Evolutionary conservation across 768 basidiomycete species (phyloP).

Genomic region (Podaxis pistillaris): DNA sequence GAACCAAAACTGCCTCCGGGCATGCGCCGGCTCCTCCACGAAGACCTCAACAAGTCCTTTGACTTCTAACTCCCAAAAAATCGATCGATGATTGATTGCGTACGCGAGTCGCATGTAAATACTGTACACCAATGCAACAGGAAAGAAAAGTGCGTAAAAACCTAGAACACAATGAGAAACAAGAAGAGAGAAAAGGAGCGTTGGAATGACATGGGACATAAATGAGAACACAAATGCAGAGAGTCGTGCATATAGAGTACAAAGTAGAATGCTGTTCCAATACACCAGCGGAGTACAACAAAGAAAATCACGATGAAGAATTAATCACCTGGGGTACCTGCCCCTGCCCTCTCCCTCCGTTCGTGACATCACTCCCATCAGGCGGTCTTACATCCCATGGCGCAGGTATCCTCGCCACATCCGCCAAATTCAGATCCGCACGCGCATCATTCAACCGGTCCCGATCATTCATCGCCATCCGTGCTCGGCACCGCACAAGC

Average conservation of each 20-base stretch:
- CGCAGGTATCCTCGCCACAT: slow-evolving; percentile 66
- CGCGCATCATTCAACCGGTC: slow-evolving; percentile 76
- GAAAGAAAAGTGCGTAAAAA: slow-evolving; percentile 6
- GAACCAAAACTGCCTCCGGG: slow-evolving; percentile 84
- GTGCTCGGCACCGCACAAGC: slow-evolving; percentile 71
- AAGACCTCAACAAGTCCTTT: slow-evolving; percentile 85
- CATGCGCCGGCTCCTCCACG: slow-evolving; percentile 82
- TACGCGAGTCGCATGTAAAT: background rate
- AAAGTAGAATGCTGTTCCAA: slow-evolving; percentile 4
- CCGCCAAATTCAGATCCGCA: slow-evolving; percentile 77
- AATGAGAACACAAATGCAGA: slow-evolving; percentile 14
- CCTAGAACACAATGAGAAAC: slow-evolving; percentile 6
- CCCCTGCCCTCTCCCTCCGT: background rate
- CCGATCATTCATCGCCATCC: slow-evolving; percentile 73
- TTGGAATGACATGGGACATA: slow-evolving; percentile 17
- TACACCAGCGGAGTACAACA: background rate
- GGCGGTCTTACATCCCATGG: slow-evolving; percentile 62
- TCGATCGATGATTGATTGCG: background rate
- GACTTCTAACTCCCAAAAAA: slow-evolving; percentile 52
- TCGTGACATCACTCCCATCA: background rate
- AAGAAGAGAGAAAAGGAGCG: slow-evolving; percentile 2
- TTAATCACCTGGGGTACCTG: slow-evolving; percentile 5
- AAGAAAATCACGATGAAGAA: slow-evolving; percentile 5
- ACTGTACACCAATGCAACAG: slow-evolving; percentile 9
- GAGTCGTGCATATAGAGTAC: background rate